Evolutionary conservation across 768 basidiomycete genomes (phyloP).

Genomic region (Sporobolomyces pararoseus): DNA sequence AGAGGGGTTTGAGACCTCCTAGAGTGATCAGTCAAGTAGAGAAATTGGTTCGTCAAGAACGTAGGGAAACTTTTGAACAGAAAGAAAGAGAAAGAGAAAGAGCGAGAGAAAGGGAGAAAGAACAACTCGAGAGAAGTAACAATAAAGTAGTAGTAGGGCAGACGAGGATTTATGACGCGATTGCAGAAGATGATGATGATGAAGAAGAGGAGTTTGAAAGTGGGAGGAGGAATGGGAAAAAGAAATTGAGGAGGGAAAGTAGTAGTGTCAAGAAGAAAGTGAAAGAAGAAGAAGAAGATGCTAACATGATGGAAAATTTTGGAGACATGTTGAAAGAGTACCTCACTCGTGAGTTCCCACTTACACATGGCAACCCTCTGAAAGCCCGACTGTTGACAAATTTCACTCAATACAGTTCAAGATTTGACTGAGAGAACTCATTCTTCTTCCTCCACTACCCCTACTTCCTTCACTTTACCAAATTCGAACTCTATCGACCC

Average conservation of each 20-base stretch:
- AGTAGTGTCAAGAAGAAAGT: neutral
- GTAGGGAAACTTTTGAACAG: neutral
- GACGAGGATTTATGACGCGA: constrained; percentile 31
- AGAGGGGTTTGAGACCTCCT: constrained; percentile 15
- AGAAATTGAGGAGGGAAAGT: neutral
- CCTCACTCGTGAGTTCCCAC: constrained; percentile 37
- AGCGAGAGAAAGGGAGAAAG: too few relatives aligned
- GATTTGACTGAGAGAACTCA: constrained; percentile 6
- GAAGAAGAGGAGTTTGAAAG: neutral
- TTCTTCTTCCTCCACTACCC: neutral
- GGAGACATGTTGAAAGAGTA: constrained; percentile 45
- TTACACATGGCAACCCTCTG: neutral
- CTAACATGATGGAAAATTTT: constrained; percentile 40
- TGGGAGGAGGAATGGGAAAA: neutral
- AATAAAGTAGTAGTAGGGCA: neutral
- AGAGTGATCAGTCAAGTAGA: neutral
- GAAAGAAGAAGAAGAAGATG: neutral
- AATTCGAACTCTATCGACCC: neutral
- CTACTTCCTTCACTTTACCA: neutral
- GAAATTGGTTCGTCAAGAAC: too few relatives aligned
- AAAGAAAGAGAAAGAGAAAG: too few relatives aligned
- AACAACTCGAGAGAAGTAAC: neutral
- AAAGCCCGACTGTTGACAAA: neutral
- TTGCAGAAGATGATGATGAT: constrained; percentile 10
- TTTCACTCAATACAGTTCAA: constrained; percentile 18